These are phyloP conservation scores for Candida sanyiensis DNA, from an alignment of 805 yeast species.

Conservation along the genomic window DNA sequence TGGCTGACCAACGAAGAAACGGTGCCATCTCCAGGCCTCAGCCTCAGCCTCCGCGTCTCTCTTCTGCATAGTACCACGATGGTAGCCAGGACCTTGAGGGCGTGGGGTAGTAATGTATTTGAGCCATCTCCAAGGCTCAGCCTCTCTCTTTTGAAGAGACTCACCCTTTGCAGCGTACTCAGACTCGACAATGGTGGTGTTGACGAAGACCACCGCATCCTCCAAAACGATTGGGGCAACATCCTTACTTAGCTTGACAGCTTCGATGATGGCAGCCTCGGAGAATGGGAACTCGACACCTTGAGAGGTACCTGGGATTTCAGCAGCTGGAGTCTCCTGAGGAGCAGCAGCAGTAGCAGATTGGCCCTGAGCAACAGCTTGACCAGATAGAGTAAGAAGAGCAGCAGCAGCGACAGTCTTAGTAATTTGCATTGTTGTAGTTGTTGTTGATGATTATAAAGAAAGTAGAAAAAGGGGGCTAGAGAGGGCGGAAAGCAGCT, in stretches of 20 bases:
- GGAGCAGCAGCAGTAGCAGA: too few species aligned
- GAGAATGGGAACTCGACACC: conserved; percentile 26
- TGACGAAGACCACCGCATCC: conserved; percentile 24
- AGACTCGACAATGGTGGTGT: conserved; percentile 21
- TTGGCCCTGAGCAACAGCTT: conserved; percentile 10
- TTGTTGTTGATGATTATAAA: not conserved
- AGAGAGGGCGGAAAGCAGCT: too few species aligned
- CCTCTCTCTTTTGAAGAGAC: conserved; percentile 18
- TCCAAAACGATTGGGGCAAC: conserved; percentile 22
- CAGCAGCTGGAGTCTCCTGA: conserved; percentile 14
- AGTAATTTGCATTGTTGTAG: conserved; percentile 13
- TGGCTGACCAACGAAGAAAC: too few species aligned
- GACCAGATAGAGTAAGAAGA: conserved; percentile 11
- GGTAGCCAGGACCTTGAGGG: too few species aligned
- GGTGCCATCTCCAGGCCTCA: too few species aligned
- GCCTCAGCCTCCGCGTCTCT: too few species aligned
- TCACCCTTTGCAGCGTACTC: conserved; percentile 13
- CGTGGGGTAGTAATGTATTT: conserved; percentile 15
- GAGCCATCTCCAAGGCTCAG: conserved; percentile 25
- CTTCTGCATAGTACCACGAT: too few species aligned
- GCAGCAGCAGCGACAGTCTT: conserved; percentile 8
- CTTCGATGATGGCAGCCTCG: conserved; percentile 25
- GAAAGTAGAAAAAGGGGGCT: too few species aligned
- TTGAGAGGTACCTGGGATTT: conserved; percentile 10
- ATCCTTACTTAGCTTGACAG: conserved; percentile 14